Conservation (phyloP, 352 stramenopile species). For the Phytophthora idaei region DNA sequence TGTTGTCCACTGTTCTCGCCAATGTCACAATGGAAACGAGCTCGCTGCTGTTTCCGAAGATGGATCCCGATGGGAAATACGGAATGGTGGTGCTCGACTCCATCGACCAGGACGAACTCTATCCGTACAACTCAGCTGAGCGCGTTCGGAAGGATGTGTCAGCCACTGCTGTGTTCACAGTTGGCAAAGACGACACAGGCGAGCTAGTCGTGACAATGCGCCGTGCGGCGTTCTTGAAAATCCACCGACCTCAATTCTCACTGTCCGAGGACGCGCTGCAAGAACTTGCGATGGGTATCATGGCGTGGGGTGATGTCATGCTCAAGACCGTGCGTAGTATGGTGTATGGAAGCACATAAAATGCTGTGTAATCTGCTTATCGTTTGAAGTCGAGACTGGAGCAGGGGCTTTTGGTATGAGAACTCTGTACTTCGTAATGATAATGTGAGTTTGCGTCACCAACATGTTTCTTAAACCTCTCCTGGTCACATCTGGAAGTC, state of each 20-base stretch:
- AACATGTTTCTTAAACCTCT: not conserved
- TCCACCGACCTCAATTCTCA: slow-evolving; percentile 25
- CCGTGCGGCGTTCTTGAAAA: slow-evolving; percentile 33
- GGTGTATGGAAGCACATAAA: slow-evolving; percentile 1
- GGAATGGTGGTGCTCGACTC: slow-evolving; percentile 34
- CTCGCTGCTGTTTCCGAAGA: slow-evolving; percentile 32
- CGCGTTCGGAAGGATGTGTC: slow-evolving; percentile 45
- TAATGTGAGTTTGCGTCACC: no score
- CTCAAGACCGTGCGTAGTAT: slow-evolving; percentile 24
- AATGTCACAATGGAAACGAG: slow-evolving; percentile 36
- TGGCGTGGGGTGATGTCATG: slow-evolving; percentile 20
- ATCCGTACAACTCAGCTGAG: slow-evolving; percentile 40
- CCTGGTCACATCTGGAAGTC: not conserved
- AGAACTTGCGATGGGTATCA: slow-evolving; percentile 21
- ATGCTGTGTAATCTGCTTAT: not conserved
- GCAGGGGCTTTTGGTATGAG: no score
- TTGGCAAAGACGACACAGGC: not conserved
- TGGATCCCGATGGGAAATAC: slow-evolving; percentile 23
- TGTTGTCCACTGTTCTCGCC: slow-evolving; percentile 18
- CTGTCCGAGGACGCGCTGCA: slow-evolving; percentile 16
- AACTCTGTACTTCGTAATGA: no score
- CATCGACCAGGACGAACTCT: slow-evolving; percentile 47
- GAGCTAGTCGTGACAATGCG: slow-evolving; percentile 37
- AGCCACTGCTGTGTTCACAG: slow-evolving; percentile 29
- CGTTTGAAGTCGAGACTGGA: no score